Base-by-base conservation (phyloP, 768 basidiomycete genomes). In the Trametes maxima region DNA sequence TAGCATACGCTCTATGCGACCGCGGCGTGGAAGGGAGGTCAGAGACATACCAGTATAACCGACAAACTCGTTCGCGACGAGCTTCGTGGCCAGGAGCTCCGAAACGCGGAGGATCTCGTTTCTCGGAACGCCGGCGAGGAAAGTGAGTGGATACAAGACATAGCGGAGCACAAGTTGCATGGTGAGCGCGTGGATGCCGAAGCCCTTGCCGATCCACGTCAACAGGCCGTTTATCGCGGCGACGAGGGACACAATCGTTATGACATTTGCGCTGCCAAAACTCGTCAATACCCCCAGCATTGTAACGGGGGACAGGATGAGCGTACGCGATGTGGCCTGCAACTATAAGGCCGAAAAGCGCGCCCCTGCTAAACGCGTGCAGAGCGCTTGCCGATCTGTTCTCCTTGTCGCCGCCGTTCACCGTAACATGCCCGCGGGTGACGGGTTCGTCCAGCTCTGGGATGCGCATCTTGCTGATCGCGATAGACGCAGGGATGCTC, bases 401-500 rank as follows among this genome's bases (percentile, higher is more conserved):
- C 21, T 81, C 75, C 3, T 47, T 11, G 37, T 81, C 75, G 19
- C 92, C 94, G 64, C 91, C 87, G 72, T 93, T 90, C 57, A 95
- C 81, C 49, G 89, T 83, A 59, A 95, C 82, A 35, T 78, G 84
- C 13, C 94, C 94, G 36, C 90, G 88, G 28, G 94, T 95, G 45
- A 94, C 83, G 25, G 94, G 94, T 65, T 90, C 90, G 19, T 94
- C 94, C 25, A 80, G 72, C 76, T 96, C 94, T 0, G 94, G 94
- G 36, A 87, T 65, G 45, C 94, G 90, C 68, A 95, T 79, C 76
- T 96, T 96, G 71, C 88, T 90, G 69, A 96, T 94, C 1, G 94
- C 85, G 71, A 96, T 95, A 14, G 93, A 94, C 0, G 94, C 95
- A n/a, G 95, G 95, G 62, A 97, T 96, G 72, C 88, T 90, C 94